Percentiles rank a stretch among this genome's conserved stretches.
Evolutionary conservation across 805 yeast species (phyloP).

Genomic region (Wickerhamiella musiphila): DNA sequence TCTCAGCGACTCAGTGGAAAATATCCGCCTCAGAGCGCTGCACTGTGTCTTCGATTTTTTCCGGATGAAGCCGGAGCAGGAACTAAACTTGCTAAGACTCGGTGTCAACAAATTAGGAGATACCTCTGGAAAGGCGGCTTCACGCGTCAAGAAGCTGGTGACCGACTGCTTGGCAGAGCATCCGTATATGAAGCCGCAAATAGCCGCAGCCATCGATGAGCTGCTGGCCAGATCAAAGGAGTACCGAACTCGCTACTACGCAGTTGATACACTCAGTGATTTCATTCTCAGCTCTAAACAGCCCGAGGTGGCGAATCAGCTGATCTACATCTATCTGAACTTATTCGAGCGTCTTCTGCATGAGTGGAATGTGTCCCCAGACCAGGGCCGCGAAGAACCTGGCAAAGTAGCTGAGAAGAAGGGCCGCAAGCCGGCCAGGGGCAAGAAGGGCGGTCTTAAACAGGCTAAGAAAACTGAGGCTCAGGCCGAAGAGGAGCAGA

Average conservation of each 20-base stretch:
- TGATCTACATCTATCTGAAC: slow-evolving; percentile 71
- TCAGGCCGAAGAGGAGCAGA: slow-evolving; percentile 44
- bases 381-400: slow-evolving; percentile 20
- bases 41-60: slow-evolving; percentile 65
- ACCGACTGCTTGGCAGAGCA: slow-evolving; percentile 74
- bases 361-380: slow-evolving; percentile 39
- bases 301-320: slow-evolving; percentile 60
- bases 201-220: slow-evolving; percentile 68
- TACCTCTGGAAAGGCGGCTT: slow-evolving; percentile 72
- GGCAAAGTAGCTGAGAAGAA: slow-evolving; percentile 26
- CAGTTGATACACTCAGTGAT: slow-evolving; percentile 78
- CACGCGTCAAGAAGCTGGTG: slow-evolving; percentile 69
- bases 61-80: slow-evolving; percentile 88
- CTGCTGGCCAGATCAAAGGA: slow-evolving; percentile 54
- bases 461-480: slow-evolving; percentile 16
- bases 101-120: slow-evolving; percentile 94
- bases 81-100: slow-evolving; percentile 68
- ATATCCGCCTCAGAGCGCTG: slow-evolving; percentile 64
- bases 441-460: slow-evolving; percentile 45
- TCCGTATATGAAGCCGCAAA: slow-evolving; percentile 83
- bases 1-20: slow-evolving; percentile 81
- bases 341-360: slow-evolving; percentile 69
- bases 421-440: slow-evolving; percentile 65
- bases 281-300: slow-evolving; percentile 72
- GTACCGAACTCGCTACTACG: slow-evolving; percentile 75